These are phyloP conservation scores for Scleromitrula shiraiana DNA, from an alignment of 2,329 filamentous ascomycete species.

Conservation along the genomic window DNA sequence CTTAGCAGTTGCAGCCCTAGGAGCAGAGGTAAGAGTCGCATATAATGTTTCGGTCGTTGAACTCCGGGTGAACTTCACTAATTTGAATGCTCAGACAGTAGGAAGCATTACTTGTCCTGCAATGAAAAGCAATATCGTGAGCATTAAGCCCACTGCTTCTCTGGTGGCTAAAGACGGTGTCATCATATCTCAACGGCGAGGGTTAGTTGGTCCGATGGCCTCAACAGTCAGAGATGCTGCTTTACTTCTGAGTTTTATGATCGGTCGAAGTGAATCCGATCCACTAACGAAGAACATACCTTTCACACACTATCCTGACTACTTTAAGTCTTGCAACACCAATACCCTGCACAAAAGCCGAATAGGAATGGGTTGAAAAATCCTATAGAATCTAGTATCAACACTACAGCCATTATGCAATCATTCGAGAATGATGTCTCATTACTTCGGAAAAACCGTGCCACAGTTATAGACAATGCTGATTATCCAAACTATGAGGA, in stretches of 20 bases:
- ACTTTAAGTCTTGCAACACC: too few species aligned
- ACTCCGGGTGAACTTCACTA: too few species aligned
- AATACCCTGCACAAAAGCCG: conserved; percentile 12
- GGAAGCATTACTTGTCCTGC: conserved; percentile 7
- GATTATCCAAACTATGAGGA: too few species aligned
- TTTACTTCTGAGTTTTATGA: too few species aligned
- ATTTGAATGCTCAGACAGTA: too few species aligned
- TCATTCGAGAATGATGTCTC: not conserved
- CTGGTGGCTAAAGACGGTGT: too few species aligned
- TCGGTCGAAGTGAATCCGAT: conserved; percentile 26
- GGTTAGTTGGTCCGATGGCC: conserved; percentile 26
- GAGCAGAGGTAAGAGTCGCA: too few species aligned
- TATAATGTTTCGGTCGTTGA: too few species aligned
- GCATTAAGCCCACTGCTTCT: conserved; percentile 31
- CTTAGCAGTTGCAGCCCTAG: conserved; percentile 39
- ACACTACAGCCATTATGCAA: not conserved
- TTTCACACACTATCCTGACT: conserved; percentile 49
- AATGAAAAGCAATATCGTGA: conserved; percentile 10
- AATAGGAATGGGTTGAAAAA: conserved; percentile 46
- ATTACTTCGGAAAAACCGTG: not conserved
- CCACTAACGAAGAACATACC: conserved; percentile 20
- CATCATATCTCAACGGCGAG: conserved; percentile 22
- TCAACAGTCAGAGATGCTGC: conserved; percentile 25
- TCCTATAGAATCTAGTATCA: conserved; percentile 30
- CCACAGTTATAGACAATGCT: not conserved